Base-by-base conservation (phyloP, 805 yeast genomes). In the Danielia oregonensis region DNA sequence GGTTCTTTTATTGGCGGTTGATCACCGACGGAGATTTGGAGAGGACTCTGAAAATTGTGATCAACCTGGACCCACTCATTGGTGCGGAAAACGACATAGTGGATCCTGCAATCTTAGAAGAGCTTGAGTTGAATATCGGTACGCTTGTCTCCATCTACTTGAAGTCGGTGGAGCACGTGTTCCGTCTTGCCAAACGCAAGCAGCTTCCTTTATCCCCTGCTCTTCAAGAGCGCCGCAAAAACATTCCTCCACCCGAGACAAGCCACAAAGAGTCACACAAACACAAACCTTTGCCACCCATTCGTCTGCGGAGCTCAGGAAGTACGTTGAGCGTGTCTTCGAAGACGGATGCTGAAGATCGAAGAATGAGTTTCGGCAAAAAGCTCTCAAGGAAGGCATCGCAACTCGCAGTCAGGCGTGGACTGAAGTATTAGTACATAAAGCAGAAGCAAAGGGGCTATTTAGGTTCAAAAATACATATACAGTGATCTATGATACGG, bases 1-100 rank as follows among this genome's bases (percentile, higher is more conserved):
- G 91, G 0, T 82, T 68, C 51, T 78, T 86, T 61, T 89, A 91
- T 61, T 83, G 95, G 93, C 70, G 95, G 37, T 59, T 89, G 18
- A 59, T 89, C 5, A 76, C 93, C 1, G 28, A 46, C 13, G 67
- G 65, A 30, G 67, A 67, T 24, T 72, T 65, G 46, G 45, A 45
- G 21, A 46, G 47, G 24, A 61, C 71, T 2, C 67, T 65, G 39
- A 45, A 51, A 32, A 70, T 89, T n/a, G 70, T 88, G 9, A 68
- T 78, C 44, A 76, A 78, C 10, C 63, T 65, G 3, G 48, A 77
- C 14, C 95, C 95, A 0, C 59, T 70, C 1, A 82, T 89, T 5
- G 70, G 78, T 13, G 65, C 78, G 0, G 82, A 83, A 14, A 78
- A 77, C 37, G 88, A 85, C 28, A 76, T 76, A 35, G 63, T 88